These are phyloP conservation scores for Agapanthus africanus DNA, from an alignment of 106 monocot species.

Conservation along the genomic window DNA sequence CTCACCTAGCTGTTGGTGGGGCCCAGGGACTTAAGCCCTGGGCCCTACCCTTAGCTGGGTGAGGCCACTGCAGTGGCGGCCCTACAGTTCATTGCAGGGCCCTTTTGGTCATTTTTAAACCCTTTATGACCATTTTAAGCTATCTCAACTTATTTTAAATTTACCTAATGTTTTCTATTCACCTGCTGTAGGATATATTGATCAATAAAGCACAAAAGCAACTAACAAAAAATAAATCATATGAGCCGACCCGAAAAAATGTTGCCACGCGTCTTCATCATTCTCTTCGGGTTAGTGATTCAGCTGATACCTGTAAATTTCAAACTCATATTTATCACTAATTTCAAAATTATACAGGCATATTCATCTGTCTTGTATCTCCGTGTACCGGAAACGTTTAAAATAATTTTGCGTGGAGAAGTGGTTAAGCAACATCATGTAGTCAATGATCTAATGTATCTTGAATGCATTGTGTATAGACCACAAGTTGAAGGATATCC, in stretches of 20 bases:
- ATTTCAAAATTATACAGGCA: constrained; percentile 34
- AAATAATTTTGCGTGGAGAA: constrained; percentile 60
- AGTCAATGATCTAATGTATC: constrained; percentile 52
- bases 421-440: constrained; percentile 50
- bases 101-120: too few species aligned
- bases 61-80: too few species aligned
- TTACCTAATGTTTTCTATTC: background rate
- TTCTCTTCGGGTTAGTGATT: constrained; percentile 71
- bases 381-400: constrained; percentile 54
- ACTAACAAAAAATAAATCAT: constrained; percentile 11
- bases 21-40: too few species aligned
- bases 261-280: constrained; percentile 43
- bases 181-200: constrained; percentile 58
- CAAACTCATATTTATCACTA: background rate
- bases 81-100: too few species aligned
- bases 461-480: constrained; percentile 69
- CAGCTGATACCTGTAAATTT: background rate
- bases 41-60: too few species aligned
- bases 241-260: constrained; percentile 29
- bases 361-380: constrained; percentile 79
- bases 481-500: constrained; percentile 58
- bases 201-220: constrained; percentile 41
- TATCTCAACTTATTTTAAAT: background rate
- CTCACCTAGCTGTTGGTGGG: too few species aligned
- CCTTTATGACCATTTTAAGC: background rate